Percentiles rank a stretch among this genome's conserved stretches.
These are phyloP conservation scores for Aspergillus bertholletiae DNA, from an alignment of 495 filamentous ascomycete genomes.

Conservation along the genomic window DNA sequence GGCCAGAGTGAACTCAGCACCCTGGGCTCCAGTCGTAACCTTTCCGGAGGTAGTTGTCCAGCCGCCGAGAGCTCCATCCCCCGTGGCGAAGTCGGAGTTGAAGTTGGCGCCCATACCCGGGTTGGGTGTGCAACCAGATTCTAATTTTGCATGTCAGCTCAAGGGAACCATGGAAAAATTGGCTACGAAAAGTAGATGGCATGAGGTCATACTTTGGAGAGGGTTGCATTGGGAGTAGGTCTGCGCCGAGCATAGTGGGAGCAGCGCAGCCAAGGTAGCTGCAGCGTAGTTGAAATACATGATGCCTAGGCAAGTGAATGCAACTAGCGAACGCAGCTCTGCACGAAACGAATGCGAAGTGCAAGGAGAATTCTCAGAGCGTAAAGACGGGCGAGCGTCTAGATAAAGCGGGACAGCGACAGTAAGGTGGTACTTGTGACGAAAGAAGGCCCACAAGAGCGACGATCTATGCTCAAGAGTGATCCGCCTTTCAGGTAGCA, in stretches of 20 bases:
- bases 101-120: slow-evolving; percentile 56
- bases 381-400: neutral
- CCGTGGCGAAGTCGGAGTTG: slow-evolving; percentile 50
- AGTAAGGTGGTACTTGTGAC: neutral
- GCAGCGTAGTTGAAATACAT: slow-evolving; percentile 36
- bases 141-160: slow-evolving; percentile 1
- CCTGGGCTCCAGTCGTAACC: slow-evolving; percentile 47
- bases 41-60: slow-evolving; percentile 62
- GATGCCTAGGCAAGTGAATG: slow-evolving; percentile 7
- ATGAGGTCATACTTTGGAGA: slow-evolving; percentile 25
- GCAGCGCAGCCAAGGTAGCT: slow-evolving; percentile 32
- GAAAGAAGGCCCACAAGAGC: neutral
- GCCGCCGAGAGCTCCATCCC: slow-evolving; percentile 42
- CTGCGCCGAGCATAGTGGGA: slow-evolving; percentile 41
- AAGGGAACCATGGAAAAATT: neutral
- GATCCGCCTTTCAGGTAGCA: neutral
- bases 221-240: slow-evolving; percentile 45
- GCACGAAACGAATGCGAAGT: slow-evolving; percentile 5
- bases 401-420: neutral
- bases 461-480: neutral
- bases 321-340: neutral
- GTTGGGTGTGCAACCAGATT: slow-evolving; percentile 56
- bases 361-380: neutral
- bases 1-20: slow-evolving; percentile 67
- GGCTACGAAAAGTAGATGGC: neutral